Base-by-base conservation (phyloP, 345 rosid species). In the Eucalyptus polyanthemos region DNA sequence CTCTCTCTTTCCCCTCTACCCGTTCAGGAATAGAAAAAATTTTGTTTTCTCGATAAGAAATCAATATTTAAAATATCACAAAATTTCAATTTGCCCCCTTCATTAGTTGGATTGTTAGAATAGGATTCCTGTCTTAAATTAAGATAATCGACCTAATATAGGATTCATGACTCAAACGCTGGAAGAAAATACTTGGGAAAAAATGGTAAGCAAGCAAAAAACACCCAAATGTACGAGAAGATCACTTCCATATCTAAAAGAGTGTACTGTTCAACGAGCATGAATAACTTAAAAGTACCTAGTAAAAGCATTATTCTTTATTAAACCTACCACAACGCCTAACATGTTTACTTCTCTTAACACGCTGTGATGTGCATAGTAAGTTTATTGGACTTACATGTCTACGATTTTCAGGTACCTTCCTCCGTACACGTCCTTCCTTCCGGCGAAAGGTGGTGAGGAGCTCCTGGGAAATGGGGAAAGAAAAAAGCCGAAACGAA, bases 371-470 rank as follows among this genome's bases (percentile, higher is more conserved):
- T 9, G 42, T 16, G 80, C 24, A 19, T n/a, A 65, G 37, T 8
- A n/a, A 65, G 76, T 56, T 56, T 24, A 56, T 56, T n/a, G 16
- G 1, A 65, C 40, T 67, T 8, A n/a, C 22, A 15, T 16, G 40
- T 31, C 42, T 24, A 29, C 69, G 44, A 88, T 88, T 9, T 86
- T 19, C 62, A 92, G 94, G 94, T 92, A 92, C 54, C 93, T 93
- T 69, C 94, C 93, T 5, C 94, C 94, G 0, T 91, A 93, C 50
- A 88, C 93, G 13, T 88, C 91, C 6, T 92, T 91, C 50, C 27
- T 90, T 9, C 91, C 92, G 4, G 50, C 29, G 31, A 91, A 47
- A 16, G 44, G 22, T 8, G 89, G 88, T 9, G 81, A 58, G 19
- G 42, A 81, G 53, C 60, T 37, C 31, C 42, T 53, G 45, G 25